These are phyloP conservation scores for Candida dubliniensis DNA, from an alignment of 1,139 yeast genomes.

Conservation along the genomic window DNA sequence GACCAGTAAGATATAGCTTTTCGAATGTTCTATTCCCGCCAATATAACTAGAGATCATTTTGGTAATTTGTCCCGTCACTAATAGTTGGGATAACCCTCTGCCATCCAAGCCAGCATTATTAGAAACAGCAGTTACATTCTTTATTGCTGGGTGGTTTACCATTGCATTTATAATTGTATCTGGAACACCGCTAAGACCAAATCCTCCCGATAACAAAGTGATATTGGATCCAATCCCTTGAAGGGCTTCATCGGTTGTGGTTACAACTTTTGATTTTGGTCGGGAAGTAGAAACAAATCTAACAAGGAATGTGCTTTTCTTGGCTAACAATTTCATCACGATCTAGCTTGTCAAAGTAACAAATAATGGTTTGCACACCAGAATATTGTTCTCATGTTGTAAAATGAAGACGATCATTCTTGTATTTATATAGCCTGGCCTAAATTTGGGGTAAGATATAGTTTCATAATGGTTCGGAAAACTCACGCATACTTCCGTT, in stretches of 20 bases:
- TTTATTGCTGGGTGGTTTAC: slow-evolving; percentile 28
- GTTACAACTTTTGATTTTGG: slow-evolving; percentile 21
- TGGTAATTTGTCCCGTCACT: slow-evolving; percentile 43
- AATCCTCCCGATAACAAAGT: slow-evolving; percentile 48
- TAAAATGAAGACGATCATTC: neutral
- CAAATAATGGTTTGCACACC: too few species aligned
- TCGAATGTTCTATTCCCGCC: slow-evolving; percentile 49
- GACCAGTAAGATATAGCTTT: slow-evolving; percentile 40
- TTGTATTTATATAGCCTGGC: neutral
- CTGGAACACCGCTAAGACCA: slow-evolving; percentile 51
- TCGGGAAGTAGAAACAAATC: slow-evolving; percentile 9
- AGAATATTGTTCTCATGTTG: too few species aligned
- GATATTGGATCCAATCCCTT: slow-evolving; percentile 30
- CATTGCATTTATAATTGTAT: slow-evolving; percentile 43
- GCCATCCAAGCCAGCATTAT: slow-evolving; percentile 52
- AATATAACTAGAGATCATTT: slow-evolving; percentile 48
- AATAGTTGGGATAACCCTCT: slow-evolving; percentile 44
- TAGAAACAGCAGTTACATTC: slow-evolving; percentile 47
- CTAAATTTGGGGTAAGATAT: too few species aligned
- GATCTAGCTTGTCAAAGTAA: too few species aligned
- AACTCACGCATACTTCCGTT: slow-evolving; percentile 1
- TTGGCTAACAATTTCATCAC: slow-evolving; percentile 4
- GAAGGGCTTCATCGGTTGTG: slow-evolving; percentile 30
- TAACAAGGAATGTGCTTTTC: slow-evolving; percentile 5
- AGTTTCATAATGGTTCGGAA: neutral